Conservation (phyloP, 768 basidiomycete species). For the Lactarius indigo region DNA sequence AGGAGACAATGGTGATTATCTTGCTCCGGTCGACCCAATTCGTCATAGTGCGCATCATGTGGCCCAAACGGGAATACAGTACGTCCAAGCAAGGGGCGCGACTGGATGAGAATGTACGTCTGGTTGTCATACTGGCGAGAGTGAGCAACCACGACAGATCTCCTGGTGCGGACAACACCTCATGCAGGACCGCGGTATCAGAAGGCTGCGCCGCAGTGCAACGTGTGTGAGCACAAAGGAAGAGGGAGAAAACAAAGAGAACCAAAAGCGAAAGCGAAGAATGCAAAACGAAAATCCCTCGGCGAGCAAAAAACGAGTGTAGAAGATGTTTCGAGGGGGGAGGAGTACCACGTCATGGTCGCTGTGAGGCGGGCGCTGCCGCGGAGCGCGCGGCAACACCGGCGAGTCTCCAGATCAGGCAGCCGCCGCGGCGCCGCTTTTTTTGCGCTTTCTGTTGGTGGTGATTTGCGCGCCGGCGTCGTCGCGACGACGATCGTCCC, state of each 20-base stretch:
- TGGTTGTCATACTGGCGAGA: neutral
- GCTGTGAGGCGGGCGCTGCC: neutral
- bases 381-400: conserved; percentile 16
- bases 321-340: neutral
- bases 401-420: neutral
- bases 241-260: neutral
- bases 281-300: neutral
- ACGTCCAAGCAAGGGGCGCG: too few relatives aligned
- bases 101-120: neutral
- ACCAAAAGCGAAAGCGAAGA: neutral
- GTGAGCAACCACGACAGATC: neutral
- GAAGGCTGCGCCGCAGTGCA: neutral
- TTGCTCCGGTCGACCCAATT: neutral
- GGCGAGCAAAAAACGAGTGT: neutral
- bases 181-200: neutral
- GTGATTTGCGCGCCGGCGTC: conserved; percentile 1
- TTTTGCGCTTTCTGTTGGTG: conserved; percentile 15
- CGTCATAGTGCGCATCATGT: conserved; percentile 3
- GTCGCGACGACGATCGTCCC: conserved; percentile 10
- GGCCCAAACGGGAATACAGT: neutral
- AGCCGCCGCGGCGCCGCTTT: conserved; percentile 20
- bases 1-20: neutral
- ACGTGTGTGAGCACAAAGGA: neutral
- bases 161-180: neutral
- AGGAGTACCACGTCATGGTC: neutral